A percentile compares a stretch with the other conserved stretches of the same genome.
Evolutionary conservation across 2,329 filamentous ascomycete species (phyloP).

Genomic region (Exutisphaerella laricina): DNA sequence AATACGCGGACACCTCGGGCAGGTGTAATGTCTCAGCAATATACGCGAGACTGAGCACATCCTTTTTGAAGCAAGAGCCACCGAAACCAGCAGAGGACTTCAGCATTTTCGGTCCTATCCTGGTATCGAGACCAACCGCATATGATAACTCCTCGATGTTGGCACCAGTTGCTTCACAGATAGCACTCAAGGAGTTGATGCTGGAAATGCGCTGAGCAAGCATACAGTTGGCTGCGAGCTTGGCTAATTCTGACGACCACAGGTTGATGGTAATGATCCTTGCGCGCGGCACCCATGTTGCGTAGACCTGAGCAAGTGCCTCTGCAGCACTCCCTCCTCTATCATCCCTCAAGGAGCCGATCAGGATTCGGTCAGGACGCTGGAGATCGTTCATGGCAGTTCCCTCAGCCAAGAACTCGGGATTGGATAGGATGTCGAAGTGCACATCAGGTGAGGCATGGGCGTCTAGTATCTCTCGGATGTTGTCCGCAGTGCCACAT

Average conservation of each 20-base stretch:
- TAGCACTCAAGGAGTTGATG: constrained; percentile 74
- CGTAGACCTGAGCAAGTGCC: constrained; percentile 61
- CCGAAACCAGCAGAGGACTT: constrained; percentile 73
- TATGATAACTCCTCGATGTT: constrained; percentile 67
- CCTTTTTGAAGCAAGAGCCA: constrained; percentile 77
- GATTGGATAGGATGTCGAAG: constrained; percentile 75
- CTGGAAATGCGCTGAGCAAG: constrained; percentile 74
- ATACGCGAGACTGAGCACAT: constrained; percentile 68
- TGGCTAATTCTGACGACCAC: constrained; percentile 73
- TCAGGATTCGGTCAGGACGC: constrained; percentile 66
- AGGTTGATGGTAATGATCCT: constrained; percentile 67
- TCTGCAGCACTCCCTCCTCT: constrained; percentile 58
- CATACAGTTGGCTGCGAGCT: constrained; percentile 74
- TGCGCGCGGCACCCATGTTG: constrained; percentile 61
- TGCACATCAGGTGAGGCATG: constrained; percentile 55
- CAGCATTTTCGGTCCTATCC: constrained; percentile 68
- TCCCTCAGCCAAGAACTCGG: constrained; percentile 74
- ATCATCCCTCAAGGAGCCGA: constrained; percentile 60
- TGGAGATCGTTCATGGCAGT: constrained; percentile 68
- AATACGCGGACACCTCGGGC: constrained; percentile 68
- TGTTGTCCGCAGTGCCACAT: constrained; percentile 64
- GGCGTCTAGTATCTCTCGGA: constrained; percentile 58
- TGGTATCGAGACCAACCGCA: constrained; percentile 60
- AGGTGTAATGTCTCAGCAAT: constrained; percentile 65
- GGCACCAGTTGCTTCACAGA: constrained; percentile 71